A percentile compares a stretch with the other conserved stretches of the same genome.
phyloP scores from a whole-genome alignment of 768 basidiomycete genomes.

The Pleurotus cornucopiae region DNA sequence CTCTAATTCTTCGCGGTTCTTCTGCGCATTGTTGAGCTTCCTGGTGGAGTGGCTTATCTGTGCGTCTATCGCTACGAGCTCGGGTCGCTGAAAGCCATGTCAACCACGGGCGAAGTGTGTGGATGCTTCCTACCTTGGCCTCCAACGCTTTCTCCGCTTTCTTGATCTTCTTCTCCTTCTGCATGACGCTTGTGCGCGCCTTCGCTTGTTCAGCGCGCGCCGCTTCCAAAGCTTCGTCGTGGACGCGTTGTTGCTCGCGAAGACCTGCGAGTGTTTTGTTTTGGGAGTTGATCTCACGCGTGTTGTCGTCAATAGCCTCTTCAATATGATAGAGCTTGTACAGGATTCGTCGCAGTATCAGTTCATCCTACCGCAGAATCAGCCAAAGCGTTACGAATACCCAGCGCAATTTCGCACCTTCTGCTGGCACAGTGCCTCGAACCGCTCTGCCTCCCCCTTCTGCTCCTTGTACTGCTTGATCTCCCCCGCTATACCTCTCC shows the following conservation, averaged over 20 bases:
- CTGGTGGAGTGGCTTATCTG: slow-evolving; percentile 84
- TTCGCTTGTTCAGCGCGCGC: slow-evolving; percentile 80
- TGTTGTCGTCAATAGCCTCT: slow-evolving; percentile 70
- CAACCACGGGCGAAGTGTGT: not conserved
- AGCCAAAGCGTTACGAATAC: slow-evolving; percentile 1
- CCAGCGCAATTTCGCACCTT: slow-evolving; percentile 42
- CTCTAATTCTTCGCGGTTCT: slow-evolving; percentile 56
- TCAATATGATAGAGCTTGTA: slow-evolving; percentile 92
- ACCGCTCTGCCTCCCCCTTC: slow-evolving; percentile 87
- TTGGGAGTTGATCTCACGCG: slow-evolving; percentile 63
- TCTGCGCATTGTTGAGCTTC: slow-evolving; percentile 68
- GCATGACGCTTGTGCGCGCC: slow-evolving; percentile 68
- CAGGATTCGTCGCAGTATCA: slow-evolving; percentile 76
- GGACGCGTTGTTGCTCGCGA: slow-evolving; percentile 61
- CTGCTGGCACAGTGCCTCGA: slow-evolving; percentile 73
- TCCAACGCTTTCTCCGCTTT: slow-evolving; percentile 88
- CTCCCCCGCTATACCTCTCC: slow-evolving; percentile 89
- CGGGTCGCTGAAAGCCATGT: slow-evolving; percentile 58
- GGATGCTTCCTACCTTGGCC: slow-evolving; percentile 50
- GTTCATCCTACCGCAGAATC: slow-evolving; percentile 54
- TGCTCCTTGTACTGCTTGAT: slow-evolving; percentile 98
- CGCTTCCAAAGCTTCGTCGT: slow-evolving; percentile 67
- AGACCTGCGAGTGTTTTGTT: slow-evolving; percentile 69
- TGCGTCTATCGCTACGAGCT: slow-evolving; percentile 77
- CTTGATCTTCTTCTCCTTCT: slow-evolving; percentile 85